These are phyloP conservation scores for Coemansia sp. DNA, from an alignment of 192 early-diverging fungal species.

Conservation along the genomic window DNA sequence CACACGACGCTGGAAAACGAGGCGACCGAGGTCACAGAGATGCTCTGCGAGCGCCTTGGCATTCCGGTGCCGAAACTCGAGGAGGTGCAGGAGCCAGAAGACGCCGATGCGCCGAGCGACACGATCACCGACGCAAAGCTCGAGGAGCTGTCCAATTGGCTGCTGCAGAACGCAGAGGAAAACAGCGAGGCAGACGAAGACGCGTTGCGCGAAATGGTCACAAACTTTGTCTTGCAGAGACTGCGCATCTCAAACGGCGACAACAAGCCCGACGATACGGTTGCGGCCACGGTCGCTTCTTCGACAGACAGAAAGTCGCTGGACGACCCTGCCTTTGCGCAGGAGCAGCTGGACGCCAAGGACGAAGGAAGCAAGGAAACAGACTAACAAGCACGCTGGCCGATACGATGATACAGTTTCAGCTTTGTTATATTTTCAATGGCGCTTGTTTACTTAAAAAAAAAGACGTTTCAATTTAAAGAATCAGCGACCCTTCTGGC, in stretches of 20 bases:
- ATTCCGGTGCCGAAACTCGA: slow-evolving; percentile 53
- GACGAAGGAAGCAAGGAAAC: not conserved
- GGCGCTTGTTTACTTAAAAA: not conserved
- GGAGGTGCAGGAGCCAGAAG: slow-evolving; percentile 28
- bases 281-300: slow-evolving; percentile 36
- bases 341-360: slow-evolving; percentile 10
- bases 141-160: slow-evolving; percentile 56
- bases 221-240: slow-evolving; percentile 46
- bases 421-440: not conserved
- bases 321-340: slow-evolving; percentile 16
- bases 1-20: slow-evolving; percentile 63
- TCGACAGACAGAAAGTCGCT: slow-evolving; percentile 32
- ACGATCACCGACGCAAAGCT: slow-evolving; percentile 40
- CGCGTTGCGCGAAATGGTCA: slow-evolving; percentile 58
- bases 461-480: not conserved
- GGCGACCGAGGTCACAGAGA: slow-evolving; percentile 63
- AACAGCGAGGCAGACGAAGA: slow-evolving; percentile 58
- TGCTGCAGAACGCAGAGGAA: slow-evolving; percentile 58
- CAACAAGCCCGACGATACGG: slow-evolving; percentile 31
- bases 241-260: slow-evolving; percentile 28
- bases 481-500: slow-evolving; percentile 24
- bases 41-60: slow-evolving; percentile 55
- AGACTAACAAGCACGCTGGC: not conserved
- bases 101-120: slow-evolving; percentile 25
- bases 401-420: not conserved